These are phyloP conservation scores for Hyaloscypha variabilis DNA, from an alignment of 495 filamentous ascomycete genomes.

Conservation along the genomic window DNA sequence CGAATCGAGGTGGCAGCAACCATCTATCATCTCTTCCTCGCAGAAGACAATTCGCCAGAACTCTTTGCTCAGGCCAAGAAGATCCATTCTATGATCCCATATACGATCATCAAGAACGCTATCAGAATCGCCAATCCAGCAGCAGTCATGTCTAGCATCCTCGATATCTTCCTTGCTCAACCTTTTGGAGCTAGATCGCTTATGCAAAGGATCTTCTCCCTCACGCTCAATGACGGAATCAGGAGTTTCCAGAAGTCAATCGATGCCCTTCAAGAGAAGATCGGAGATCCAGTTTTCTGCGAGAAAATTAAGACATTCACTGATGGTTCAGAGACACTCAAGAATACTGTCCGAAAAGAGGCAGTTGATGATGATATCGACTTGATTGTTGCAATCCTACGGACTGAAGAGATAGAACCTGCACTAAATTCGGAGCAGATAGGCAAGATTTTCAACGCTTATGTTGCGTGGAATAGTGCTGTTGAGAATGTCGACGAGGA, in stretches of 20 bases:
- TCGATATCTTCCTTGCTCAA: conserved; percentile 94
- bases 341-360: conserved; percentile 72
- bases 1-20: conserved; percentile 97
- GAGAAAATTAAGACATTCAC: conserved; percentile 80
- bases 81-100: conserved; percentile 92
- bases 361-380: conserved; percentile 73
- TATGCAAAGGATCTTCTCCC: conserved; percentile 88
- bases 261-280: conserved; percentile 70
- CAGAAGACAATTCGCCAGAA: conserved; percentile 96
- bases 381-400: conserved; percentile 79
- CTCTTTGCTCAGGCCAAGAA: conserved; percentile 90
- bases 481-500: conserved; percentile 91
- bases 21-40: conserved; percentile 95
- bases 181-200: conserved; percentile 89
- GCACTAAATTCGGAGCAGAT: conserved; percentile 73
- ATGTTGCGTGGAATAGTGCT: conserved; percentile 94
- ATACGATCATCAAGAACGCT: conserved; percentile 91
- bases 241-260: conserved; percentile 81
- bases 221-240: conserved; percentile 92
- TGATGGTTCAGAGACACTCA: conserved; percentile 71
- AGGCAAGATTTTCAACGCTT: conserved; percentile 85
- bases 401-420: conserved; percentile 71
- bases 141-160: conserved; percentile 87
- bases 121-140: conserved; percentile 96
- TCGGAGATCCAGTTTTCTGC: conserved; percentile 78